Evolutionary conservation across 2,329 filamentous ascomycete genomes (phyloP).

Genomic region (Penicillium griseofulvum): DNA sequence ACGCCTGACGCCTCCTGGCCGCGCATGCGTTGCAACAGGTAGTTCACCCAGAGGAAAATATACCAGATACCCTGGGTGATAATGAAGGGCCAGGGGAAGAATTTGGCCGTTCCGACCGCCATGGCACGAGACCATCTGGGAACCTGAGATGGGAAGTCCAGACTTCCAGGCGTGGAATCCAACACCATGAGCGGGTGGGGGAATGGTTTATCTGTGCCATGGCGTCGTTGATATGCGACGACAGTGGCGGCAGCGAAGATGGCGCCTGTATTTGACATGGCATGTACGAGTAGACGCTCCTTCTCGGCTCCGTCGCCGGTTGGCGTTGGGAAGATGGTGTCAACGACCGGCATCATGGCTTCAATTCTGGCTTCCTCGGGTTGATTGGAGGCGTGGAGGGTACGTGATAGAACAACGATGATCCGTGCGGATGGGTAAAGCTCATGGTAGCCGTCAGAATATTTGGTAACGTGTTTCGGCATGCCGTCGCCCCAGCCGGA

Average conservation of each 20-base stretch:
- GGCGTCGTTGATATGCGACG: constrained; percentile 44
- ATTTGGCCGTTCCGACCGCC: constrained; percentile 49
- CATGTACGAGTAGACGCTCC: constrained; percentile 50
- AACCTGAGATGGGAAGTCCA: constrained; percentile 35
- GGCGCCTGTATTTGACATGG: constrained; percentile 60
- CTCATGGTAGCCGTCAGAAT: constrained; percentile 51
- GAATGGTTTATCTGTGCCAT: constrained; percentile 36
- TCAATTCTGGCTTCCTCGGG: constrained; percentile 45
- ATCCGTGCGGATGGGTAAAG: constrained; percentile 54
- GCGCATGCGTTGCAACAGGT: constrained; percentile 21
- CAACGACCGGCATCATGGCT: constrained; percentile 47
- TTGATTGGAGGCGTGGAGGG: constrained; percentile 48
- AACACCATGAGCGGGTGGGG: constrained; percentile 51
- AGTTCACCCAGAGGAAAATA: constrained; percentile 41
- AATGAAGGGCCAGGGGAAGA: constrained; percentile 46
- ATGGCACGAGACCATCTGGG: constrained; percentile 55
- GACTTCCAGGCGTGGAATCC: constrained; percentile 56
- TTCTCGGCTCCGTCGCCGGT: constrained; percentile 14
- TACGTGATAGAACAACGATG: constrained; percentile 53
- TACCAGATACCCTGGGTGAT: constrained; percentile 52
- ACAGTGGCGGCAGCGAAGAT: constrained; percentile 54
- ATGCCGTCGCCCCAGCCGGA: constrained; percentile 59
- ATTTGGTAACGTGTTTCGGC: constrained; percentile 57
- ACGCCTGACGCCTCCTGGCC: constrained; percentile 17
- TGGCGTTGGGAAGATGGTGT: constrained; percentile 23